Percentiles rank a stretch among this genome's conserved stretches.
These are phyloP conservation scores for Thozetella sp. DNA, from an alignment of 495 filamentous ascomycete species.

Conservation along the genomic window DNA sequence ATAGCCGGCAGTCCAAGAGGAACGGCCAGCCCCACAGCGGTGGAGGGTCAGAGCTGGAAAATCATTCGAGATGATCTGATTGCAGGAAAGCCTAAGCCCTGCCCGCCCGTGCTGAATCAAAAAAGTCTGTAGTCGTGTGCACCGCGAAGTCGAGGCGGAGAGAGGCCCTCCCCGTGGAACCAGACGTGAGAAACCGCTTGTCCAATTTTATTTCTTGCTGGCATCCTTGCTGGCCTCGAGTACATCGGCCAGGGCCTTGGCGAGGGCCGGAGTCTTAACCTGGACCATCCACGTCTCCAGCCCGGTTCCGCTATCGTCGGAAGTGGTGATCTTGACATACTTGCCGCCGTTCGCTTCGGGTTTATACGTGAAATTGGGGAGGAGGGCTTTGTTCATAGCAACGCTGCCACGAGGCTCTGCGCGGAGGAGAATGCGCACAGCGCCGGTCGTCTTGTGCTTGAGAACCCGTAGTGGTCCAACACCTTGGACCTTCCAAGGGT, in stretches of 20 bases:
- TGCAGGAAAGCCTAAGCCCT: background rate
- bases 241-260: slow-evolving; percentile 44
- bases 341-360: slow-evolving; percentile 41
- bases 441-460: slow-evolving; percentile 63
- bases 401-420: slow-evolving; percentile 71
- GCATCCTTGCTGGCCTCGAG: slow-evolving; percentile 49
- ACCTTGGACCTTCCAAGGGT: slow-evolving; percentile 61
- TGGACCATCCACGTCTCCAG: slow-evolving; percentile 67
- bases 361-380: slow-evolving; percentile 60
- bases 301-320: slow-evolving; percentile 46
- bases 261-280: slow-evolving; percentile 53
- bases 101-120: background rate
- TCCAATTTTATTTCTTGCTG: slow-evolving; percentile 35
- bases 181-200: background rate
- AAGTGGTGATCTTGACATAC: slow-evolving; percentile 57
- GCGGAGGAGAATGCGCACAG: slow-evolving; percentile 65
- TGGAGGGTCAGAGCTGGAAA: background rate
- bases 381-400: slow-evolving; percentile 65
- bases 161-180: too few relatives aligned
- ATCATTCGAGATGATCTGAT: background rate
- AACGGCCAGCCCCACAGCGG: background rate
- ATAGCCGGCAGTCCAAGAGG: background rate
- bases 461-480: slow-evolving; percentile 68
- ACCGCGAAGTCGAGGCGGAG: background rate
- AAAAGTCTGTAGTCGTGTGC: background rate